Percentiles rank a stretch among this genome's conserved stretches.
These are phyloP conservation scores for Kwoniella europaea DNA, from an alignment of 768 basidiomycete genomes.

Conservation along the genomic window DNA sequence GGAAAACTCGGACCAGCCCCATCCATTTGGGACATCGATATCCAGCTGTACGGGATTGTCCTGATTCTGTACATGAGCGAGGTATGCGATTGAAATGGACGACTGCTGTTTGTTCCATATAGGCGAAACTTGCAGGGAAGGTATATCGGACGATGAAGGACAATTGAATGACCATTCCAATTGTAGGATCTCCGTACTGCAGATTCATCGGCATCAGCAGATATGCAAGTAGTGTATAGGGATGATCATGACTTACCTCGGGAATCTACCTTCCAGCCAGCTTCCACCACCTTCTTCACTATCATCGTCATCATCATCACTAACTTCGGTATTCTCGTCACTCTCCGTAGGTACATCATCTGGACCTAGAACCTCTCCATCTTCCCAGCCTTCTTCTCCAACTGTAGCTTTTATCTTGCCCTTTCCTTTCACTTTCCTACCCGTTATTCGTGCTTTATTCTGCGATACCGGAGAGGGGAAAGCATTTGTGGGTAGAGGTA, in stretches of 20 bases:
- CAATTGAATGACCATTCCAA: slow-evolving; percentile 44
- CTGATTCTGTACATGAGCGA: slow-evolving; percentile 4
- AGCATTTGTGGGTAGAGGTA: slow-evolving; percentile 36
- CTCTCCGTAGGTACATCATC: slow-evolving; percentile 28
- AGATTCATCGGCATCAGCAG: not conserved
- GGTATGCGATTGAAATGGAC: slow-evolving; percentile 31
- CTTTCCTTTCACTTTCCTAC: not conserved
- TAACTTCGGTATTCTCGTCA: slow-evolving; percentile 24
- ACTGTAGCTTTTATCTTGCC: slow-evolving; percentile 3
- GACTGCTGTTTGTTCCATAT: slow-evolving; percentile 23
- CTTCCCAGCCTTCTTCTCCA: slow-evolving; percentile 42
- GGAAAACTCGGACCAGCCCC: slow-evolving; percentile 38
- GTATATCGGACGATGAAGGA: slow-evolving; percentile 13
- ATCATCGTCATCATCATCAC: slow-evolving; percentile 20
- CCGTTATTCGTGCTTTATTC: not conserved
- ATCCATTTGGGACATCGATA: slow-evolving; percentile 35
- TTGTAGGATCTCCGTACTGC: slow-evolving; percentile 38
- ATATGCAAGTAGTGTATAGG: not conserved
- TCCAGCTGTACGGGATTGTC: slow-evolving; percentile 21
- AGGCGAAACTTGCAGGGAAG: slow-evolving; percentile 28
- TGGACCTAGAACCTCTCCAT: slow-evolving; percentile 36
- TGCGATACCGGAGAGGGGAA: slow-evolving; percentile 9
- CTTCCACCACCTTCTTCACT: slow-evolving; percentile 22
- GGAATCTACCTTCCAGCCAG: slow-evolving; percentile 49
- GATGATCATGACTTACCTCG: slow-evolving; percentile 28